Evolutionary conservation across 495 filamentous ascomycete species (phyloP).

Genomic region (Xylona heveae): DNA sequence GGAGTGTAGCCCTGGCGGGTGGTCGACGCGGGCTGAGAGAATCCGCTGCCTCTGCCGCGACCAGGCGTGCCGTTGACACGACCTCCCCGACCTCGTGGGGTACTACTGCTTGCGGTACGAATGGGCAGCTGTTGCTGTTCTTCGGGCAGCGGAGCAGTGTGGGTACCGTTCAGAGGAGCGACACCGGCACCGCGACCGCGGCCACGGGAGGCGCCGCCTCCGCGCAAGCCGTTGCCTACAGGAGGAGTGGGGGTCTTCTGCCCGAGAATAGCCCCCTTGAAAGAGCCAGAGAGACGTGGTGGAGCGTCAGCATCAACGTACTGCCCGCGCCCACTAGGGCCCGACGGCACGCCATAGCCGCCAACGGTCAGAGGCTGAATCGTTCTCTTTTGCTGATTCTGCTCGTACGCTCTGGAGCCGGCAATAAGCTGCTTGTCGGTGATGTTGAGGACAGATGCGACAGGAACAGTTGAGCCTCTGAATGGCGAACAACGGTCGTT

Average conservation of each 20-base stretch:
- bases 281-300: slow-evolving; percentile 46
- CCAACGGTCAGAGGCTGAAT: slow-evolving; percentile 33
- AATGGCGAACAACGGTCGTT: slow-evolving; percentile 84
- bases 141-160: too few species aligned
- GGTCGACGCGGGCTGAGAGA: slow-evolving; percentile 10
- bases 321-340: slow-evolving; percentile 34
- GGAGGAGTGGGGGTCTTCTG: too few species aligned
- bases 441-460: slow-evolving; percentile 69
- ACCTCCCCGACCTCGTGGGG: not conserved
- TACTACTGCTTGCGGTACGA: not conserved
- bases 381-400: slow-evolving; percentile 27
- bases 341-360: slow-evolving; percentile 35
- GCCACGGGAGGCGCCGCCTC: slow-evolving; percentile 9
- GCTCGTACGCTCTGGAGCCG: slow-evolving; percentile 43
- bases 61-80: not conserved
- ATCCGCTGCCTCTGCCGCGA: slow-evolving; percentile 11
- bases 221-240: slow-evolving; percentile 13
- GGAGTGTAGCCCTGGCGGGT: slow-evolving; percentile 28
- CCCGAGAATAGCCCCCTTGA: slow-evolving; percentile 42
- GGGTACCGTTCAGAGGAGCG: slow-evolving; percentile 4
- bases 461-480: slow-evolving; percentile 79
- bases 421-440: slow-evolving; percentile 62
- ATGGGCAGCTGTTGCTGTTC: slow-evolving; percentile 1
- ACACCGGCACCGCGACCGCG: slow-evolving; percentile 12
- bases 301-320: slow-evolving; percentile 46